phyloP scores from a whole-genome alignment of 2,329 filamentous ascomycete species.

The Allantophomopsis lycopodina region DNA sequence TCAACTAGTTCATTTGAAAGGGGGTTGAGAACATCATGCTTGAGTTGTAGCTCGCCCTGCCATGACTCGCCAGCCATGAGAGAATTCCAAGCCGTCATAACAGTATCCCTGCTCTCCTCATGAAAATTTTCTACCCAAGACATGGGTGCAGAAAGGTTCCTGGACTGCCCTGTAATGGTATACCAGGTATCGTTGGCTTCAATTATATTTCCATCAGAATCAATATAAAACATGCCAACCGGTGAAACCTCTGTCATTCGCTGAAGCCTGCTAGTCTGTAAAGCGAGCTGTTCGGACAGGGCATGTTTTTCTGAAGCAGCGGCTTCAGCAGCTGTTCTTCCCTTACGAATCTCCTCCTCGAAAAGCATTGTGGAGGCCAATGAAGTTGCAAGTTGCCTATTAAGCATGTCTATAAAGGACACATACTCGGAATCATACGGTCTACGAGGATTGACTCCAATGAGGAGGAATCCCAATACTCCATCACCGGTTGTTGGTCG shows the following conservation, averaged over 20 bases:
- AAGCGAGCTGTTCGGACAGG: conserved; percentile 12
- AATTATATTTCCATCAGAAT: conserved; percentile 38
- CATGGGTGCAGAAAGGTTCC: conserved; percentile 23
- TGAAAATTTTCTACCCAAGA: conserved; percentile 12
- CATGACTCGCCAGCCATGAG: conserved; percentile 6
- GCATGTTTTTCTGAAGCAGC: conserved; percentile 46
- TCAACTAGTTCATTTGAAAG: conserved; percentile 21
- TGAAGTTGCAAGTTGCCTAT: conserved; percentile 63
- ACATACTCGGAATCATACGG: conserved; percentile 70
- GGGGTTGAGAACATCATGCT: too few relatives aligned
- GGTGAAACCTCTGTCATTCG: conserved; percentile 52
- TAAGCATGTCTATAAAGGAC: conserved; percentile 60
- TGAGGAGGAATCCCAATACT: conserved; percentile 60
- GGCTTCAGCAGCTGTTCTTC: conserved; percentile 56
- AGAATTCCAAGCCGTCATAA: not conserved
- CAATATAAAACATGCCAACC: conserved; percentile 4
- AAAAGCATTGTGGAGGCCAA: conserved; percentile 71
- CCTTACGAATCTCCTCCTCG: conserved; percentile 65
- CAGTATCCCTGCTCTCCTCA: too few relatives aligned
- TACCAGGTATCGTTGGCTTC: conserved; percentile 62
- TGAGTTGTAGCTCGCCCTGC: not conserved
- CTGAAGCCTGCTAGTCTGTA: conserved; percentile 12
- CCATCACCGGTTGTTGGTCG: conserved; percentile 59
- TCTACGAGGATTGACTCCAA: conserved; percentile 63
- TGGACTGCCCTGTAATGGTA: conserved; percentile 31